These are phyloP conservation scores for Marchantia paleacea DNA, from an alignment of 225 moss, liverwort and hornwort genomes.

Conservation along the genomic window DNA sequence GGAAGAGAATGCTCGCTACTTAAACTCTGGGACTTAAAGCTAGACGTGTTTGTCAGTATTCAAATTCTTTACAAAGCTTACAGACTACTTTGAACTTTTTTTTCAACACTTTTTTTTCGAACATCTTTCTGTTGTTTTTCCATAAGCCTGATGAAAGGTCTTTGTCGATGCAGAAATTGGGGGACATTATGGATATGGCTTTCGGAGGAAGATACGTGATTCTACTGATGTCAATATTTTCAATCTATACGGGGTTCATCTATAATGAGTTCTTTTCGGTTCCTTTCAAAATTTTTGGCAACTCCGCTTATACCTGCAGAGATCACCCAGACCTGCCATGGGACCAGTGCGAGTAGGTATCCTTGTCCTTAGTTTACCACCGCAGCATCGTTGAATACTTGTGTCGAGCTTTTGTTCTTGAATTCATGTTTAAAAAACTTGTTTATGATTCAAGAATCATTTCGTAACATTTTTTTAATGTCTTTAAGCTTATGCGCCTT, in stretches of 20 bases:
- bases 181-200: slow-evolving; percentile 98
- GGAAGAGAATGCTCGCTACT: too few species aligned
- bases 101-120: too few species aligned
- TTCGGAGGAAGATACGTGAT: slow-evolving; percentile 96
- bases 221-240: slow-evolving; percentile 92
- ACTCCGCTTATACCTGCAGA: slow-evolving; percentile 71
- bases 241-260: slow-evolving; percentile 91
- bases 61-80: too few species aligned
- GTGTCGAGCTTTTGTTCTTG: neutral
- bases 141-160: neutral
- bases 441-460: neutral
- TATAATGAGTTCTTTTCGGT: slow-evolving; percentile 98
- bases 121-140: too few species aligned
- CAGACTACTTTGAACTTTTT: too few species aligned
- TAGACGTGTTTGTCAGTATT: too few species aligned
- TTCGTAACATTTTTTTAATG: too few species aligned
- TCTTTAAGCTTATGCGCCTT: too few species aligned
- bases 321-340: slow-evolving; percentile 40
- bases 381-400: neutral
- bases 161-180: slow-evolving; percentile 67
- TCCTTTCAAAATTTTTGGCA: slow-evolving; percentile 57
- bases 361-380: neutral
- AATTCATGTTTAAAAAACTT: neutral
- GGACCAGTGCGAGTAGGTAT: slow-evolving; percentile 57
- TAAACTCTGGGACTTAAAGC: too few species aligned